Conservation (phyloP, 192 early-diverging fungal species). For the Backusella circina region DNA sequence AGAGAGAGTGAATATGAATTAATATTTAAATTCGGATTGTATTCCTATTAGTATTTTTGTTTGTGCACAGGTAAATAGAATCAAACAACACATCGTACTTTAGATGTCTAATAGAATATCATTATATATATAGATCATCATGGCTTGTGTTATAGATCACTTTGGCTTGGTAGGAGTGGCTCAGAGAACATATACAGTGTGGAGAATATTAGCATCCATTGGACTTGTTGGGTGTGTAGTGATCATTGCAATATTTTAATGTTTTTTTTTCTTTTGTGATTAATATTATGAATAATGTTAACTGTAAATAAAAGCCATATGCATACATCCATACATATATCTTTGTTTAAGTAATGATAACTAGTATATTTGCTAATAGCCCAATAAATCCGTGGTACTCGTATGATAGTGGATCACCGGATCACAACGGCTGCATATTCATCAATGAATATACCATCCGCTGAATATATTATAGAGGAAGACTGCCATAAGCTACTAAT, state of each 20-base stretch:
- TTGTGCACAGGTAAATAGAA: constrained; percentile 39
- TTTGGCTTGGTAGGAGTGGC: constrained; percentile 47
- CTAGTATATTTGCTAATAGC: too few relatives aligned
- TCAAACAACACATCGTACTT: background rate
- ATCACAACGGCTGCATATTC: too few relatives aligned
- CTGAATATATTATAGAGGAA: too few relatives aligned
- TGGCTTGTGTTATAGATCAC: constrained; percentile 50
- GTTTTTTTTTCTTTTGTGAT: background rate
- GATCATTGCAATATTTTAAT: constrained; percentile 43
- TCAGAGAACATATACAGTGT: constrained; percentile 35
- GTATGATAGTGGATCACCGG: too few relatives aligned
- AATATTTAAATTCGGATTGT: background rate
- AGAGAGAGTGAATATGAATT: too few relatives aligned
- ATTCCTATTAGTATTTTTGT: constrained; percentile 37
- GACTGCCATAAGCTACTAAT: too few relatives aligned
- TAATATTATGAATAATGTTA: background rate
- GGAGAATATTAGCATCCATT: constrained; percentile 42
- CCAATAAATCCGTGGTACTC: too few relatives aligned
- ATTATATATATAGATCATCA: constrained; percentile 23
- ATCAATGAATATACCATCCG: too few relatives aligned
- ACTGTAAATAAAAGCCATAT: background rate
- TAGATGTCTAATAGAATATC: background rate
- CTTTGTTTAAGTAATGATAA: background rate
- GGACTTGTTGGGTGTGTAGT: constrained; percentile 43
- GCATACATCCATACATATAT: background rate